phyloP scores from a whole-genome alignment of 805 yeast genomes.

The Zygoascus biomembranicola region DNA sequence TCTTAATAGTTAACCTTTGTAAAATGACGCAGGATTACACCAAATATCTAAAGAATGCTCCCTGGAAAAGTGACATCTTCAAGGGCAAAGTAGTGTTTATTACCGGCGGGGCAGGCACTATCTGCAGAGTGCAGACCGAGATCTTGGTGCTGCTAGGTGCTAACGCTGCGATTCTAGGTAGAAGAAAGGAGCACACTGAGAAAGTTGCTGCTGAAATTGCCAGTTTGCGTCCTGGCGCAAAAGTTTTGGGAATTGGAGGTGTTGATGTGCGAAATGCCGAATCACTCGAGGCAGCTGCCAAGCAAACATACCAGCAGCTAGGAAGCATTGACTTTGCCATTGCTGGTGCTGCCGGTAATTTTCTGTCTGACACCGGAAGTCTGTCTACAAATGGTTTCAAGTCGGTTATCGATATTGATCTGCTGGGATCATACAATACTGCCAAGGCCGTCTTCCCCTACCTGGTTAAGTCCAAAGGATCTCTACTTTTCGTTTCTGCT shows the following conservation, averaged over 20 bases:
- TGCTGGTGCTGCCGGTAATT: slow-evolving; percentile 96
- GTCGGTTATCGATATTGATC: slow-evolving; percentile 77
- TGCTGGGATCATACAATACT: slow-evolving; percentile 83
- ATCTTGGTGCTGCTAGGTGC: slow-evolving; percentile 81
- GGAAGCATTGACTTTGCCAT: slow-evolving; percentile 82
- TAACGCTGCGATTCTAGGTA: slow-evolving; percentile 76
- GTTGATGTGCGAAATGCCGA: slow-evolving; percentile 72
- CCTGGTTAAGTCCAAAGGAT: slow-evolving; percentile 59
- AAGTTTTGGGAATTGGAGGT: slow-evolving; percentile 61
- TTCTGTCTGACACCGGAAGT: slow-evolving; percentile 68
- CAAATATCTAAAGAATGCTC: slow-evolving; percentile 19
- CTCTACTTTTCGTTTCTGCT: slow-evolving; percentile 72
- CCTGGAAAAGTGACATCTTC: slow-evolving; percentile 54
- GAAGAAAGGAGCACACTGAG: slow-evolving; percentile 59
- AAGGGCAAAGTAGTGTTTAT: slow-evolving; percentile 80
- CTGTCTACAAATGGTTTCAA: slow-evolving; percentile 82
- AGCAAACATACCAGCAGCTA: slow-evolving; percentile 51
- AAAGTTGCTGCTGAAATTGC: slow-evolving; percentile 60
- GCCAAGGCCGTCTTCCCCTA: slow-evolving; percentile 71
- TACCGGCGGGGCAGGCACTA: slow-evolving; percentile 97
- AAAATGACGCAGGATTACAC: background rate
- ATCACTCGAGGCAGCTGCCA: slow-evolving; percentile 55
- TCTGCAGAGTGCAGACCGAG: slow-evolving; percentile 82
- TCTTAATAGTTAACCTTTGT: background rate
- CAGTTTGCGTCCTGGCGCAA: slow-evolving; percentile 47